Conservation (phyloP, 2,329 filamentous ascomycete genomes). For the Parastagonospora nodorum region DNA sequence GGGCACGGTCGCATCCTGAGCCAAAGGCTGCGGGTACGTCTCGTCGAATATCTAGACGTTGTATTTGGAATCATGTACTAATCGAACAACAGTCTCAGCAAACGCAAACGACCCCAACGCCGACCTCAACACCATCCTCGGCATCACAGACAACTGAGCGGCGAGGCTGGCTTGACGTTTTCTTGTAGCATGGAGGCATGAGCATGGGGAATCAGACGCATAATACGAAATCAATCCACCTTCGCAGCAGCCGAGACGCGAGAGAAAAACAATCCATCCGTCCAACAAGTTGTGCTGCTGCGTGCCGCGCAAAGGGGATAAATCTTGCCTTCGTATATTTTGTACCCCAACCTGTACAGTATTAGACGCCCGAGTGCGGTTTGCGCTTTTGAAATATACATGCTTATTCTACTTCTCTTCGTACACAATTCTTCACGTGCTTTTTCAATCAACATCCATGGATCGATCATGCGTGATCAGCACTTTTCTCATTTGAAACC, state of each 20-base stretch:
- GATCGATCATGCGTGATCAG: too few species aligned
- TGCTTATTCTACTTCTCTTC: neutral
- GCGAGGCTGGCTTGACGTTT: conserved; percentile 11
- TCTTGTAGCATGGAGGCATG: conserved; percentile 16
- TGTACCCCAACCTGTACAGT: conserved; percentile 49
- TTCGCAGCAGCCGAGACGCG: conserved; percentile 18
- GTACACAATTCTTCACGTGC: neutral
- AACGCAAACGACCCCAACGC: conserved; percentile 88
- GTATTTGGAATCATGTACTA: neutral
- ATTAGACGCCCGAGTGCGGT: conserved; percentile 43
- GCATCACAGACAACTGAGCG: conserved; percentile 44
- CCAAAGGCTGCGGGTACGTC: conserved; percentile 39
- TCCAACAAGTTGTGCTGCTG: too few species aligned
- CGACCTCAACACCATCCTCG: conserved; percentile 75
- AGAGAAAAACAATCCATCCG: conserved; percentile 24
- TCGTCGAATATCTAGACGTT: conserved; percentile 5
- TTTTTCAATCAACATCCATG: too few species aligned
- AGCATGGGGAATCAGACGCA: neutral
- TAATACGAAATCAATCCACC: conserved; percentile 21
- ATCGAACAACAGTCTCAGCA: conserved; percentile 51
- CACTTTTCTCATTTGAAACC: neutral
- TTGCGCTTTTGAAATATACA: conserved; percentile 24
- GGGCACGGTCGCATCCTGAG: conserved; percentile 70
- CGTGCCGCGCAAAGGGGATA: neutral
- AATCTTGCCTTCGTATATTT: conserved; percentile 42